Evolutionary conservation across 225 moss, liverwort and hornwort species (phyloP).

Genomic region (Marchantia polymorpha): DNA sequence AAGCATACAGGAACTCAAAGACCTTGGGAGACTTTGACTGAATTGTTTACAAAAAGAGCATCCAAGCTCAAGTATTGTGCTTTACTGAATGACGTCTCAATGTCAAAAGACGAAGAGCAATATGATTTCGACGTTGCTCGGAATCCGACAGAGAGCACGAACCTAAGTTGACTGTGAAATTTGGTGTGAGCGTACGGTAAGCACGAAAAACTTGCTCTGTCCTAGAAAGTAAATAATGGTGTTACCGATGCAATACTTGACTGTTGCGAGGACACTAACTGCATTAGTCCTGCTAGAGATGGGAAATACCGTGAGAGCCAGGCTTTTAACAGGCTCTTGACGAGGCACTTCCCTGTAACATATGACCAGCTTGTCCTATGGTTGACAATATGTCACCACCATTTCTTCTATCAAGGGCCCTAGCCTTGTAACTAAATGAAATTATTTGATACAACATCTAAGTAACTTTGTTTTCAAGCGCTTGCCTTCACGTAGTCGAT

Average conservation of each 20-base stretch:
- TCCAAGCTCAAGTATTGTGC: neutral
- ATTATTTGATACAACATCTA: conserved; percentile 5
- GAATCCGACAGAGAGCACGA: neutral
- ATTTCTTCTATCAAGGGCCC: conserved; percentile 9
- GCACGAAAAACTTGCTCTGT: neutral
- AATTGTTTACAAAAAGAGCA: neutral
- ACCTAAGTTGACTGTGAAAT: neutral
- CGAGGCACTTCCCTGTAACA: neutral
- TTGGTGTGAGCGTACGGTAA: neutral
- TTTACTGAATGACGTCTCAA: neutral
- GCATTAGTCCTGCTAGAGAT: neutral
- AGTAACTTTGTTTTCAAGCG: neutral
- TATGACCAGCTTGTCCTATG: neutral
- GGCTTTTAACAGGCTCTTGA: neutral
- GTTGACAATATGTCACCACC: conserved; percentile 14
- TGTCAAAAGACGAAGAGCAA: neutral
- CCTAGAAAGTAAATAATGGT: neutral
- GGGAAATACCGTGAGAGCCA: neutral
- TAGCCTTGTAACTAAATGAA: neutral
- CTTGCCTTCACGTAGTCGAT: conserved; percentile 70
- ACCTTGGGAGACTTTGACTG: no score
- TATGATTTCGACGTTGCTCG: neutral
- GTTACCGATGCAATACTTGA: neutral
- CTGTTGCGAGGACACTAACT: neutral
- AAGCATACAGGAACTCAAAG: no score